phyloP scores from a whole-genome alignment of 768 basidiomycete species.

The Aureoboletus auriporus region DNA sequence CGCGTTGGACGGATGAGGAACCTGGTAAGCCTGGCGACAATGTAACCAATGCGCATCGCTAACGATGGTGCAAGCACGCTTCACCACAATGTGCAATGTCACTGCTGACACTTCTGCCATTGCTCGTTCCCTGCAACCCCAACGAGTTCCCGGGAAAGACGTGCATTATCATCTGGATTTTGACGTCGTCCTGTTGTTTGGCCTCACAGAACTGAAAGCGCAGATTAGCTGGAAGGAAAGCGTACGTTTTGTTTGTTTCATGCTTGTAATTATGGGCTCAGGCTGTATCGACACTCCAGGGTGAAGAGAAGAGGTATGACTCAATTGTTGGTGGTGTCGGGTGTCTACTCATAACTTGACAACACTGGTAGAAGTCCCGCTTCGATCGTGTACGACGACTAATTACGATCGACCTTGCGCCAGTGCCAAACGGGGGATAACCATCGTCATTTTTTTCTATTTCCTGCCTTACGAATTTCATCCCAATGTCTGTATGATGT shows the following conservation, averaged over 20 bases:
- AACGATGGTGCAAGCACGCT: constrained; percentile 2
- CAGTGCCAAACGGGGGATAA: too few species aligned
- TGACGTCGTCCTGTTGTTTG: constrained; percentile 38
- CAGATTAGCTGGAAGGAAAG: constrained; percentile 39
- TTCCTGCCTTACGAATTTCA: too few species aligned
- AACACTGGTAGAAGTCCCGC: not conserved
- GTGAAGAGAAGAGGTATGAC: not conserved
- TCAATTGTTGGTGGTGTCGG: not conserved
- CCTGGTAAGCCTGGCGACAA: constrained; percentile 1
- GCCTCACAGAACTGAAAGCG: constrained; percentile 43
- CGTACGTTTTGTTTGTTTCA: constrained; percentile 2
- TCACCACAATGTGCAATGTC: constrained; percentile 11
- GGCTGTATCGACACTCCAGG: not conserved
- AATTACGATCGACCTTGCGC: too few species aligned
- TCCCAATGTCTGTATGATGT: too few species aligned
- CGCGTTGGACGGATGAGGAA: constrained; percentile 4
- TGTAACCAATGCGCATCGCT: not conserved
- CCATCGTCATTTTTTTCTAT: too few species aligned
- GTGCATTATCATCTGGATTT: constrained; percentile 20
- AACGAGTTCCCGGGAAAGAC: not conserved
- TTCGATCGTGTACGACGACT: constrained; percentile 1
- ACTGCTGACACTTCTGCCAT: constrained; percentile 8
- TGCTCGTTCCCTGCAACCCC: not conserved
- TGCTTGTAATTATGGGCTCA: not conserved
- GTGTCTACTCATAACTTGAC: not conserved